phyloP scores from a whole-genome alignment of 2,329 filamentous ascomycete genomes.

The Thermothelomyces thermophilus region DNA sequence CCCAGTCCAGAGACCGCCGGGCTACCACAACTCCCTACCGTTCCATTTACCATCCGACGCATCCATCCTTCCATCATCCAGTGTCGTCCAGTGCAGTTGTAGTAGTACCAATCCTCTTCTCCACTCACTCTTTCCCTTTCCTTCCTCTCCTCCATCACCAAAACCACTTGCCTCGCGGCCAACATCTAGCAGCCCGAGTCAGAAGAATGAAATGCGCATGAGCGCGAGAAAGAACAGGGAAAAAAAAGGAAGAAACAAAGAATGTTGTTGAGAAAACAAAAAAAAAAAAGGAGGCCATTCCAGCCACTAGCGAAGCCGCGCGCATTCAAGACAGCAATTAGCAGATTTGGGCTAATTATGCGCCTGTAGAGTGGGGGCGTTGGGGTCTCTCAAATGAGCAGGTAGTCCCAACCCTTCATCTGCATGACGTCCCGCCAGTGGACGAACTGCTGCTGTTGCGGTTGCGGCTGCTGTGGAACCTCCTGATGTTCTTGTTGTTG shows the following conservation, averaged over 20 bases:
- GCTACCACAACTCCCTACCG: not conserved
- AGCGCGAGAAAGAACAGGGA: slow-evolving; percentile 6
- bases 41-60: slow-evolving; percentile 1
- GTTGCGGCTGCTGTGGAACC: slow-evolving; percentile 23
- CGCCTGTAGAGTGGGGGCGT: not conserved
- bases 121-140: not conserved
- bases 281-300: slow-evolving; percentile 18
- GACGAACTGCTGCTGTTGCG: slow-evolving; percentile 48
- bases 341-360: not conserved
- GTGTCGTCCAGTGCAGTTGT: slow-evolving; percentile 17
- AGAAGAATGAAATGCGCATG: slow-evolving; percentile 7
- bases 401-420: slow-evolving; percentile 84
- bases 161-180: slow-evolving; percentile 21
- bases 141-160: not conserved
- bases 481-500: slow-evolving; percentile 14
- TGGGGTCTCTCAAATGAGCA: slow-evolving; percentile 63
- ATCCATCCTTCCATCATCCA: slow-evolving; percentile 4
- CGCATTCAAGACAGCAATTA: slow-evolving; percentile 10
- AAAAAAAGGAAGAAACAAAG: not conserved
- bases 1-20: slow-evolving; percentile 16
- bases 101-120: not conserved
- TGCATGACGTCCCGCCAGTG: slow-evolving; percentile 95
- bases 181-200: slow-evolving; percentile 19
- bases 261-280: slow-evolving; percentile 3
- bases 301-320: slow-evolving; percentile 18